phyloP scores from a whole-genome alignment of 129 eudicot genomes.

The Centaurea solstitialis region DNA sequence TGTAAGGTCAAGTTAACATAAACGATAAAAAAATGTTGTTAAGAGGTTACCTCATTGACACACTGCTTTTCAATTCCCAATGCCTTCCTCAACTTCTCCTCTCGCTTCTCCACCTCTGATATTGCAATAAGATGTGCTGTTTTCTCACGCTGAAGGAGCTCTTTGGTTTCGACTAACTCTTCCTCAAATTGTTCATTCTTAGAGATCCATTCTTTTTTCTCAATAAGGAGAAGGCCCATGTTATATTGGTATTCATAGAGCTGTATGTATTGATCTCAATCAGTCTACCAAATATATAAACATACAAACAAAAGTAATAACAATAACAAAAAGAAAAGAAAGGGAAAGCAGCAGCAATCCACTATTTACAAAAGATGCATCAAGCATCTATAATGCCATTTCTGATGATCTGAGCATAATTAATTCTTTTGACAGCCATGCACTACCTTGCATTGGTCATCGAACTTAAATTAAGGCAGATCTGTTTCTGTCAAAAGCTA shows the following conservation, averaged over 20 bases:
- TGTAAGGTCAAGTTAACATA: conserved; percentile 11
- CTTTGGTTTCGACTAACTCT: conserved; percentile 54
- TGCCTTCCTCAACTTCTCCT: conserved; percentile 87
- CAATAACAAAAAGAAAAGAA: background rate
- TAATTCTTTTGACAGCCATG: too few species aligned
- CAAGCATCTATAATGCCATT: background rate
- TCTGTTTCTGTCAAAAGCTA: background rate
- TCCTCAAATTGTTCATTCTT: conserved; percentile 69
- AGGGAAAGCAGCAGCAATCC: background rate
- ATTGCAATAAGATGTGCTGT: conserved; percentile 69
- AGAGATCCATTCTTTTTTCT: conserved; percentile 81
- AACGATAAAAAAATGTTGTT: background rate
- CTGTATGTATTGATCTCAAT: conserved; percentile 41
- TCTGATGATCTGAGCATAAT: too few species aligned
- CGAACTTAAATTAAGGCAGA: background rate
- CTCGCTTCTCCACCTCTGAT: conserved; percentile 86
- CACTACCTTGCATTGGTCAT: background rate
- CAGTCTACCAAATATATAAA: conserved; percentile 15
- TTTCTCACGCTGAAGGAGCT: conserved; percentile 72
- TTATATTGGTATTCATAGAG: conserved; percentile 96
- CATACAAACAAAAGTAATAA: background rate
- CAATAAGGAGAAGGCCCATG: conserved; percentile 96
- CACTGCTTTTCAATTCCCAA: conserved; percentile 93
- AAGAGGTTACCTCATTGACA: conserved; percentile 65
- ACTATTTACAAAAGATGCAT: background rate